phyloP scores from a whole-genome alignment of 257 asterid species.

The Solanum microdontum region DNA sequence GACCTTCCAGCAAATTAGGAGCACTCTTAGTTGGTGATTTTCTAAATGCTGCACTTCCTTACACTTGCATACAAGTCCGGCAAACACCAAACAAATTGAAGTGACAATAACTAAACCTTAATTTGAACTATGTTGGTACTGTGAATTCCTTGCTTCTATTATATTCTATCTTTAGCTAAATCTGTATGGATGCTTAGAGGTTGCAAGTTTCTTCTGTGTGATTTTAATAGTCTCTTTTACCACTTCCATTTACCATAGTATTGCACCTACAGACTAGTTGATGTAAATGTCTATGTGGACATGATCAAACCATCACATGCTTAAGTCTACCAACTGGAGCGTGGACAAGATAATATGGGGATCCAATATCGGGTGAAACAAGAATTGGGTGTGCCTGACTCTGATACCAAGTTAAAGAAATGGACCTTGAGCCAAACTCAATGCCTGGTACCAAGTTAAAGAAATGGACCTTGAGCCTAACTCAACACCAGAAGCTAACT shows the following conservation, averaged over 20 bases:
- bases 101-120: not conserved
- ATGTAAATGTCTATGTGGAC: not conserved
- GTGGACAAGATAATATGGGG: not conserved
- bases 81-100: not conserved
- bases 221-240: not conserved
- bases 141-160: not conserved
- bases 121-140: not conserved
- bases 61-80: not conserved
- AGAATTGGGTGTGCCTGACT: not conserved
- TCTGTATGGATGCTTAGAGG: not conserved
- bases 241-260: not conserved
- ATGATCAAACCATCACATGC: not conserved
- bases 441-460: not conserved
- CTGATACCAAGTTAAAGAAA: not conserved
- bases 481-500: not conserved
- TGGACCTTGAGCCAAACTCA: not conserved
- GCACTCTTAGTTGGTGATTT: not conserved
- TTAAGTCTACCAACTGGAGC: not conserved
- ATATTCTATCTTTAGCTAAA: not conserved
- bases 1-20: not conserved
- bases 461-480: not conserved
- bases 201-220: not conserved
- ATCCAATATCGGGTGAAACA: not conserved
- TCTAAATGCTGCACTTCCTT: not conserved
- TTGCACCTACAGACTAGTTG: not conserved